These are phyloP conservation scores for Orychophragmus violaceus DNA, from an alignment of 345 rosid genomes.

Conservation along the genomic window DNA sequence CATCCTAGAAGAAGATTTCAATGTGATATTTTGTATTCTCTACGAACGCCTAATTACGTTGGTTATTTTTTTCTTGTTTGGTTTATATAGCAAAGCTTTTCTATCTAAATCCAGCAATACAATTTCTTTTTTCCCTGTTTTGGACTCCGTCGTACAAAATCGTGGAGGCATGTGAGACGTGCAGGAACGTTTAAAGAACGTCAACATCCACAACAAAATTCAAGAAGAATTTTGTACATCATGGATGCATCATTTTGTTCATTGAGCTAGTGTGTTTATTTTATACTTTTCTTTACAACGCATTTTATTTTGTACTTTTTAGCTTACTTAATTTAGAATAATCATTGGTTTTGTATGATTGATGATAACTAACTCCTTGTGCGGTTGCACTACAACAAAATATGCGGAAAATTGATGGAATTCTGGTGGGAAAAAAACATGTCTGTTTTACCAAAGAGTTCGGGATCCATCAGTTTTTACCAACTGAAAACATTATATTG, in stretches of 20 bases:
- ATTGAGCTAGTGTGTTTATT: not conserved
- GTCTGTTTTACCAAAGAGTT: no score
- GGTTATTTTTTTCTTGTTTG: not conserved
- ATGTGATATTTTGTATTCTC: not conserved
- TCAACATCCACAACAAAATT: not conserved
- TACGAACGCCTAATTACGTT: slow-evolving; percentile 1
- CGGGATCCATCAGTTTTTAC: no score
- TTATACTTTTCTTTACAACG: not conserved
- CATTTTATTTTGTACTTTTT: not conserved
- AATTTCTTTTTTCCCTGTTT: not conserved
- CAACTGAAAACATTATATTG: no score
- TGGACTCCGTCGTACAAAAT: not conserved
- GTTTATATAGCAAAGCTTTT: slow-evolving; percentile 12
- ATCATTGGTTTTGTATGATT: not conserved
- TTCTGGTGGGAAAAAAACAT: no score
- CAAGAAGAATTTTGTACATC: not conserved
- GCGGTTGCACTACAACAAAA: no score
- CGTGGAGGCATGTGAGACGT: slow-evolving; percentile 21
- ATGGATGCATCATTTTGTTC: not conserved
- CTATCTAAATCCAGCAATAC: not conserved
- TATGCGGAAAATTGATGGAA: no score
- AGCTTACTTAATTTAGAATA: not conserved
- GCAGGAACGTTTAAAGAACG: slow-evolving; percentile 16
- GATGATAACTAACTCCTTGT: not conserved
- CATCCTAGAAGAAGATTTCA: no score